These are phyloP conservation scores for Termitomyces sp. DNA, from an alignment of 768 basidiomycete genomes.

Conservation along the genomic window DNA sequence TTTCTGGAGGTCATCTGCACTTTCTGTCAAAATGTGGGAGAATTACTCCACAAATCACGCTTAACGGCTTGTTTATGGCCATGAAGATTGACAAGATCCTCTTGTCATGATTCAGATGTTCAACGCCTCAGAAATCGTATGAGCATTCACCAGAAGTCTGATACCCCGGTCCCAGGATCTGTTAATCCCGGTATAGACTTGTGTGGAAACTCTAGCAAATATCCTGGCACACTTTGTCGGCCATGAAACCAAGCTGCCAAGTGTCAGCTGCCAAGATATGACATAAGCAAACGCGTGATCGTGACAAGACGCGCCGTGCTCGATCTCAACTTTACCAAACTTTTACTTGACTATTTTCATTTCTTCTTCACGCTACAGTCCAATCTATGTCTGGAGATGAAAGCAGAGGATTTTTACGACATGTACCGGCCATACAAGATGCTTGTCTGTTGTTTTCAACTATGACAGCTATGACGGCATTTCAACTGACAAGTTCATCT, in stretches of 20 bases:
- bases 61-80: no score
- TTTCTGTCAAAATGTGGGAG: neutral
- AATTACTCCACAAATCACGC: no score
- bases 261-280: no score
- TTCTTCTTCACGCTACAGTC: neutral
- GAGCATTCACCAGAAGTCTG: no score
- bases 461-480: neutral
- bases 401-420: constrained; percentile 20
- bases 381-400: constrained; percentile 19
- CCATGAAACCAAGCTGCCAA: no score
- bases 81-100: no score
- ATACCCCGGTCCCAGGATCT: no score
- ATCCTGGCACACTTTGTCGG: no score
- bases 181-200: no score
- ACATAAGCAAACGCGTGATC: constrained; percentile 1
- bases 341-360: neutral
- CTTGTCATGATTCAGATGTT: no score
- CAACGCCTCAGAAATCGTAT: no score
- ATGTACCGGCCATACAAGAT: constrained; percentile 29
- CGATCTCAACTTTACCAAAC: neutral
- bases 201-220: no score
- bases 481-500: constrained; percentile 5
- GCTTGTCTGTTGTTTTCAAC: constrained; percentile 32
- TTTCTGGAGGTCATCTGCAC: neutral
- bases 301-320: constrained; percentile 8